Conservation (phyloP, 495 filamentous ascomycete genomes). For the Aspergillus nanangensis region DNA sequence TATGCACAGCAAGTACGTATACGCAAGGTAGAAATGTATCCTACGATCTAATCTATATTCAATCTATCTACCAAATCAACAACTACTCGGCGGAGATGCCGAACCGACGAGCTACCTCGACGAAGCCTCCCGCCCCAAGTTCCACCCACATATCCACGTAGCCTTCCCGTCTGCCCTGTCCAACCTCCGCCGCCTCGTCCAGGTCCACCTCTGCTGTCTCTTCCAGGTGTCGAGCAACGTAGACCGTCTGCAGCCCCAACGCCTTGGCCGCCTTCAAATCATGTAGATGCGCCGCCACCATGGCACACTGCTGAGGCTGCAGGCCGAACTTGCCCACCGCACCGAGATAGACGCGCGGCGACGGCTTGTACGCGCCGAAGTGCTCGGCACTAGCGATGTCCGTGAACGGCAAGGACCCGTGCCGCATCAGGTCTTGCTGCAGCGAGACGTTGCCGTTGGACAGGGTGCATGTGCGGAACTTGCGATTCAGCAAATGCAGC, state of each 20-base stretch:
- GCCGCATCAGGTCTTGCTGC: constrained; percentile 55
- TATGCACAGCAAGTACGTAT: too few species aligned
- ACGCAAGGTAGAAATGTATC: too few species aligned
- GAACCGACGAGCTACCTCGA: constrained; percentile 31
- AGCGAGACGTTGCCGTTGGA: constrained; percentile 71
- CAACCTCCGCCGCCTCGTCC: constrained; percentile 40
- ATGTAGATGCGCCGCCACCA: constrained; percentile 74
- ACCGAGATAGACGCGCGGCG: constrained; percentile 61
- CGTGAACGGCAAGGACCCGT: constrained; percentile 57
- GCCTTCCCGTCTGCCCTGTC: constrained; percentile 36
- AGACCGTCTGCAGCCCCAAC: constrained; percentile 64
- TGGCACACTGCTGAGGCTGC: constrained; percentile 56
- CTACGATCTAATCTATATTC: too few species aligned
- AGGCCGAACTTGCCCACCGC: constrained; percentile 56
- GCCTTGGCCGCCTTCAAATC: constrained; percentile 64
- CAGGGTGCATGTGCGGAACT: constrained; percentile 58
- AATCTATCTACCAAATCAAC: too few species aligned
- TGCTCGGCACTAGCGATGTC: constrained; percentile 60
- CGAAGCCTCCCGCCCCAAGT: constrained; percentile 20
- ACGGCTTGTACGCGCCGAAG: constrained; percentile 77
- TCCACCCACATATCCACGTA: constrained; percentile 48
- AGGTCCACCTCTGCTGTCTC: constrained; percentile 49
- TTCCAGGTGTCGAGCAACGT: constrained; percentile 65
- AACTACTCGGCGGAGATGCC: constrained; percentile 9
- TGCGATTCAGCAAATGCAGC: constrained; percentile 47